Evolutionary conservation across 2,329 filamentous ascomycete species (phyloP).

Genomic region (Epichloe festucae): DNA sequence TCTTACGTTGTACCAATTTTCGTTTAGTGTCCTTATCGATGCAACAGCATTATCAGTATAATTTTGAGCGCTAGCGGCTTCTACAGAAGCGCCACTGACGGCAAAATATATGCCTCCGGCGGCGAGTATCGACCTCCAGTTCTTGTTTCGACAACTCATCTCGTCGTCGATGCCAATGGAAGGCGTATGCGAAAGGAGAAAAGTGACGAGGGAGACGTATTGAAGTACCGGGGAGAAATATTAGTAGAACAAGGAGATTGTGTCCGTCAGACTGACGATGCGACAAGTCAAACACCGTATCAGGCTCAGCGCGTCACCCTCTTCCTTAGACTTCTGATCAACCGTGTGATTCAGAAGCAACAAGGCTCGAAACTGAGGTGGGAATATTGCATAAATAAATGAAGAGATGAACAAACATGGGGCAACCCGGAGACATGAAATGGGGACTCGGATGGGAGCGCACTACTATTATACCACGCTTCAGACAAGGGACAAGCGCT

Average conservation of each 20-base stretch:
- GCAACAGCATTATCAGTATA: conserved; percentile 22
- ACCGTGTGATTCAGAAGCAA: conserved; percentile 1
- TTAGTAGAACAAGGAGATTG: not conserved
- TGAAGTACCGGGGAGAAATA: not conserved
- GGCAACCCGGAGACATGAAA: not conserved
- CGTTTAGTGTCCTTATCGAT: conserved; percentile 35
- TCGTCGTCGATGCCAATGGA: not conserved
- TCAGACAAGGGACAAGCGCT: not conserved
- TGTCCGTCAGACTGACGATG: not conserved
- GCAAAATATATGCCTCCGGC: conserved; percentile 2
- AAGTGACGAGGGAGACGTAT: not conserved
- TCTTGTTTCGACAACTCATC: not conserved
- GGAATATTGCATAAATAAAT: not conserved
- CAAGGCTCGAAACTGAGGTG: not conserved
- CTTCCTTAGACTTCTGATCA: not conserved
- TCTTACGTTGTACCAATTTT: conserved; percentile 42
- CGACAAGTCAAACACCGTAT: not conserved
- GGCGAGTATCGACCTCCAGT: conserved; percentile 2
- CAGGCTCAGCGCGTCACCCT: not conserved
- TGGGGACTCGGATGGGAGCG: not conserved
- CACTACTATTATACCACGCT: conserved; percentile 1
- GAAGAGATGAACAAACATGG: not conserved
- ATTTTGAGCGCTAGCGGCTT: conserved; percentile 9
- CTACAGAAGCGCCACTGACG: not conserved
- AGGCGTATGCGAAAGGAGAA: not conserved